Evolutionary conservation across 805 yeast genomes (phyloP).

Genomic region (Metschnikowia hibisci): DNA sequence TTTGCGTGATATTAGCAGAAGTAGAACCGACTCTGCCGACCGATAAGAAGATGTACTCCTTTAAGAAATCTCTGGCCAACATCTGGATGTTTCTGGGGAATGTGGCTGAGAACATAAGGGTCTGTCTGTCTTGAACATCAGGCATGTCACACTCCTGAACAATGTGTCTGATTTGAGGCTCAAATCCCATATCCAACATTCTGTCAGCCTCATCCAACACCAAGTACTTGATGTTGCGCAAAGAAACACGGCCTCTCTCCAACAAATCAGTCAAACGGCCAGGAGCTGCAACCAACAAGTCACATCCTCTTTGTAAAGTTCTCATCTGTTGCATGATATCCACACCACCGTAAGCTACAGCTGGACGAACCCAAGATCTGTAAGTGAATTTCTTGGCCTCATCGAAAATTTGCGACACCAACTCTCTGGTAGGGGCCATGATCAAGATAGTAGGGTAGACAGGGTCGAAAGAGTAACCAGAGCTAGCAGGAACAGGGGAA

Average conservation of each 20-base stretch:
- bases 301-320: constrained; percentile 90
- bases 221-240: constrained; percentile 84
- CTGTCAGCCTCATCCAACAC: constrained; percentile 99
- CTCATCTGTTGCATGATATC: constrained; percentile 84
- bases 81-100: constrained; percentile 97
- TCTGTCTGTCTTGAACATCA: constrained; percentile 82
- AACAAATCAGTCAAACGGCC: constrained; percentile 96
- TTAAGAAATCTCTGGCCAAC: constrained; percentile 95
- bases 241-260: constrained; percentile 91
- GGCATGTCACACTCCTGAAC: constrained; percentile 99
- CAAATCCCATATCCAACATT: constrained; percentile 99
- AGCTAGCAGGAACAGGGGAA: constrained; percentile 48
- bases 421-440: constrained; percentile 98
- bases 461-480: constrained; percentile 60
- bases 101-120: constrained; percentile 97
- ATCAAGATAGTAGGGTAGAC: constrained; percentile 93
- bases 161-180: constrained; percentile 97
- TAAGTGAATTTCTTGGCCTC: constrained; percentile 94
- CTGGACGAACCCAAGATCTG: constrained; percentile 97
- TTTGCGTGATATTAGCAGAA: constrained; percentile 96
- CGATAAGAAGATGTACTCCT: constrained; percentile 90
- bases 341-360: constrained; percentile 98
- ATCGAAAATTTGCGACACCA: constrained; percentile 93
- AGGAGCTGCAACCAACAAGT: constrained; percentile 95
- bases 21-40: constrained; percentile 99